These are phyloP conservation scores for Trametopsis cervina DNA, from an alignment of 768 basidiomycete species.

Conservation along the genomic window DNA sequence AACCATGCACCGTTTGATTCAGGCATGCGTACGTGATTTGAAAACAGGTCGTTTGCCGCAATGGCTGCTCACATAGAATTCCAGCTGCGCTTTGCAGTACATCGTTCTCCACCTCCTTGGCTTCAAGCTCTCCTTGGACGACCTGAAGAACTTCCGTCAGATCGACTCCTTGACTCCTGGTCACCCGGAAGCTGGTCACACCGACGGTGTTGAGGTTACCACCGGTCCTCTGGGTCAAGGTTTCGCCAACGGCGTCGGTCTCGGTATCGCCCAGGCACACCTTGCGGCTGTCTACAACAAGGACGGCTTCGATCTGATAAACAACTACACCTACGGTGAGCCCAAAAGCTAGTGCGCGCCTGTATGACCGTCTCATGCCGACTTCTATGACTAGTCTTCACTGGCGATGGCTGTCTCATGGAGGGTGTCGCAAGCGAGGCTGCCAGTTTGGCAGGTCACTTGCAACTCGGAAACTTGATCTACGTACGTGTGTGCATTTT, in stretches of 20 bases:
- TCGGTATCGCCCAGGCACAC: constrained; percentile 91
- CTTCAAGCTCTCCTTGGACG: constrained; percentile 87
- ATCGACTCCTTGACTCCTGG: constrained; percentile 86
- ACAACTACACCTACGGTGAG: constrained; percentile 87
- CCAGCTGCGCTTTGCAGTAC: constrained; percentile 90
- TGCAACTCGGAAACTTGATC: constrained; percentile 89
- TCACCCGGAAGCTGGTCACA: constrained; percentile 78
- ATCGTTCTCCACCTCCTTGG: constrained; percentile 86
- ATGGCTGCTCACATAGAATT: background rate
- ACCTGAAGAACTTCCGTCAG: constrained; percentile 91
- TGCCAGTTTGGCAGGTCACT: constrained; percentile 87
- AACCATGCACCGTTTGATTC: too few relatives aligned
- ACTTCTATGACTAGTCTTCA: constrained; percentile 69
- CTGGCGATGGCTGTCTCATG: constrained; percentile 95
- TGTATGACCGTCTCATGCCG: too few relatives aligned
- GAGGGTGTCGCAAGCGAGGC: constrained; percentile 95
- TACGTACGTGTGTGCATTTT: constrained; percentile 48
- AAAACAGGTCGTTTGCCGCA: too few relatives aligned
- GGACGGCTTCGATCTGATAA: constrained; percentile 70
- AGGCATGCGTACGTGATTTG: constrained; percentile 74
- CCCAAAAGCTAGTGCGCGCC: too few relatives aligned
- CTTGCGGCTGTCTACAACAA: constrained; percentile 88
- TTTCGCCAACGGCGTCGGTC: constrained; percentile 87
- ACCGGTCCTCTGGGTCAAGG: constrained; percentile 96
- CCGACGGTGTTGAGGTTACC: constrained; percentile 82